Percentiles rank a stretch among this genome's conserved stretches.
phyloP scores from a whole-genome alignment of 192 early-diverging fungal genomes.

The Coemansia sp. region DNA sequence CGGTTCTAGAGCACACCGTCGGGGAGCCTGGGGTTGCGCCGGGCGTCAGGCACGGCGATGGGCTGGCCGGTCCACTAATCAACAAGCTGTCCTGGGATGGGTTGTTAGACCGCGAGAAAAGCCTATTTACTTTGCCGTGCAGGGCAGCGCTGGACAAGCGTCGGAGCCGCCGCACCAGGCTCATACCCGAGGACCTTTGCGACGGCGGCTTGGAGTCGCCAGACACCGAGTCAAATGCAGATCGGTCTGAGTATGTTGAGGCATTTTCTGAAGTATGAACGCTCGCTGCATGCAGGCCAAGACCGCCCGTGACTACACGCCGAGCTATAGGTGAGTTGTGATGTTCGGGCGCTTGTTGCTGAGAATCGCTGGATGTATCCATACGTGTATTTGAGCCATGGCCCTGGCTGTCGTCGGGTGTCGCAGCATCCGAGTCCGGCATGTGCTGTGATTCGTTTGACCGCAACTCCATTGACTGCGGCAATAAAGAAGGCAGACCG shows the following conservation, averaged over 20 bases:
- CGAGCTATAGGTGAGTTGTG: slow-evolving; percentile 27
- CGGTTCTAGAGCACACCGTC: slow-evolving; percentile 1
- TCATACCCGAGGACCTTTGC: slow-evolving; percentile 43
- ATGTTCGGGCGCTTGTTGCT: slow-evolving; percentile 6
- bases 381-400: background rate
- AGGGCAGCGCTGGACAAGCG: slow-evolving; percentile 48
- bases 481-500: background rate
- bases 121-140: slow-evolving; percentile 47
- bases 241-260: slow-evolving; percentile 35
- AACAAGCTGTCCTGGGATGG: slow-evolving; percentile 47
- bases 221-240: slow-evolving; percentile 31
- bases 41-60: slow-evolving; percentile 15
- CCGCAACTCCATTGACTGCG: background rate
- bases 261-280: slow-evolving; percentile 33
- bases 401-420: background rate
- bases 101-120: slow-evolving; percentile 41
- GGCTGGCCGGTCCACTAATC: slow-evolving; percentile 19
- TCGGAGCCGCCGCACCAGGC: slow-evolving; percentile 44
- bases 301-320: slow-evolving; percentile 28
- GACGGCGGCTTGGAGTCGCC: slow-evolving; percentile 45
- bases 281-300: slow-evolving; percentile 40
- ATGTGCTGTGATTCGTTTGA: background rate
- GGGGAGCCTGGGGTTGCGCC: slow-evolving; percentile 8
- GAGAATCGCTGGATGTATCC: slow-evolving; percentile 3
- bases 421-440: background rate